phyloP scores from a whole-genome alignment of 1,284 basidiomycete genomes.

The Microbotryomycetes sp. region DNA sequence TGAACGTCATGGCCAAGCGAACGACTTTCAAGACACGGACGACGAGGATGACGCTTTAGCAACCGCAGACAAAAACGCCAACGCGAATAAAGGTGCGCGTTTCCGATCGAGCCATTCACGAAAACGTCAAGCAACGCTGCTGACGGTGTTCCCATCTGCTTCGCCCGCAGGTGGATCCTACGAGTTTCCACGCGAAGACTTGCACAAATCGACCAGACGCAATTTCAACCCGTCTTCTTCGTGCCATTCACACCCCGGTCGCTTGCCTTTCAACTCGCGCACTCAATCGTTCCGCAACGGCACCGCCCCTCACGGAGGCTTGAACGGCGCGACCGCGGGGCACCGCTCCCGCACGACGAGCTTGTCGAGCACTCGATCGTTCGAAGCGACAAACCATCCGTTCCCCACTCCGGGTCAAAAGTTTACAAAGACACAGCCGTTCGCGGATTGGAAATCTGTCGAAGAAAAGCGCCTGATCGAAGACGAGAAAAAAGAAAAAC shows the following conservation, averaged over 20 bases:
- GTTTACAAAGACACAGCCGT: slow-evolving; percentile 24
- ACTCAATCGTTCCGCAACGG: background rate
- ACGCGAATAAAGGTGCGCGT: no score
- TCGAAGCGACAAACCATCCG: slow-evolving; percentile 29
- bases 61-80: no score
- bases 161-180: background rate
- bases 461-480: slow-evolving; percentile 50
- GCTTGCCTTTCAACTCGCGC: slow-evolving; percentile 10
- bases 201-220: slow-evolving; percentile 10
- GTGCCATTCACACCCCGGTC: slow-evolving; percentile 19
- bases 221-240: slow-evolving; percentile 28
- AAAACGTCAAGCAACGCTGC: no score
- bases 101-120: no score
- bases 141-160: no score
- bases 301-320: background rate
- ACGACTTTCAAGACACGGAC: slow-evolving; percentile 24
- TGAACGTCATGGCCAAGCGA: slow-evolving; percentile 26
- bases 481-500: slow-evolving; percentile 57
- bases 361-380: slow-evolving; percentile 15
- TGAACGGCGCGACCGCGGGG: background rate
- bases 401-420: slow-evolving; percentile 35
- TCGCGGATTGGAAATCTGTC: slow-evolving; percentile 43
- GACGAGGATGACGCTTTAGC: slow-evolving; percentile 4
- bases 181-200: slow-evolving; percentile 20
- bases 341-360: slow-evolving; percentile 16